Base-by-base conservation (phyloP, 1,284 basidiomycete genomes). In the Dichomitus squalens region DNA sequence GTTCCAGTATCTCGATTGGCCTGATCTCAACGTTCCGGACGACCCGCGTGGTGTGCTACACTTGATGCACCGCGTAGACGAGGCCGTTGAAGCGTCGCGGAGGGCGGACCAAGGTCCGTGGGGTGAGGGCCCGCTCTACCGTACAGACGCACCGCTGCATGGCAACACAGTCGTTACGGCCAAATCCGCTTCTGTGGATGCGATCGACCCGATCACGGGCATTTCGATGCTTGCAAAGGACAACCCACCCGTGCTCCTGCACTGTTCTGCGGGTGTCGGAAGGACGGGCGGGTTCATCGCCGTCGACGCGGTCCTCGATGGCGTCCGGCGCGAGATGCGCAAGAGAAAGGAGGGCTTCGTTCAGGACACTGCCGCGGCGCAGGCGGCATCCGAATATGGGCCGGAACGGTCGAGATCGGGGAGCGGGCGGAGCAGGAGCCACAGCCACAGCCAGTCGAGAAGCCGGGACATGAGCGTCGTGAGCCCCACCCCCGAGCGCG, bases 241-340 rank as follows among this genome's bases (percentile, higher is more conserved):
- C 11, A 74, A 73, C 58, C 66, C 71, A 16, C 88, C 88, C 0
- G 80, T 92, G 12, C 68, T 93, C 38, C 70, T 93, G 58, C 88
- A 92, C 75, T 95, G 93, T 69, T 95, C 93, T 18, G 95, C 95
- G 0, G 95, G 95, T 14, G 93, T 96, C 4, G 95, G 95, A 0
- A 82, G 95, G 36, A 97, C 95, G 0, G 95, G 95, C 23, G 92
- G 92, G 38, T 97, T 92, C 72, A 95, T 97, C 68, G 86, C 92
- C 11, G 84, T 96, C 4, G 93, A 96, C 72, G 89, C 94, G 1
- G 80, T 95, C 36, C 75, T 96, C 40, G 93, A 96, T 68, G 89
- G 85, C 0, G 76, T 96, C 2, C 77, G 84, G 58, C 74, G 82
- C 38, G 92, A 94, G 71, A 67, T 89, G 67, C 72, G 75, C 57